Percentiles rank a stretch among this genome's conserved stretches.
These are phyloP conservation scores for Sphaceloma murrayae DNA, from an alignment of 2,329 filamentous ascomycete species.

Conservation along the genomic window DNA sequence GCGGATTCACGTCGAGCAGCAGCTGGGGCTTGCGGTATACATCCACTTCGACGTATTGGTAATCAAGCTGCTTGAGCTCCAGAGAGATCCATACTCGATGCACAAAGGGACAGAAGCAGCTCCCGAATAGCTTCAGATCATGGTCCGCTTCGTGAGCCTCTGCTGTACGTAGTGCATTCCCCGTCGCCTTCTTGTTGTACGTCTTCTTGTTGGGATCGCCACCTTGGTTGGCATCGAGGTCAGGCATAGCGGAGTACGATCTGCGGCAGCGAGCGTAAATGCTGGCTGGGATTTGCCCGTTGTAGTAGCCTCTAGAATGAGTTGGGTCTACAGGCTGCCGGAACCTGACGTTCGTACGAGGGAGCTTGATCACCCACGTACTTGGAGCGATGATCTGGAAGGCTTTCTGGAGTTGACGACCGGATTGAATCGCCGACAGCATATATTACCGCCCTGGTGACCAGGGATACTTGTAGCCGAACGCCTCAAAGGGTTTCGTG, in stretches of 20 bases:
- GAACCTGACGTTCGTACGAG: too few species aligned
- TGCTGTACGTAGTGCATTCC: conserved; percentile 58
- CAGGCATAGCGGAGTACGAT: conserved; percentile 14
- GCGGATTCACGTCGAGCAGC: conserved; percentile 65
- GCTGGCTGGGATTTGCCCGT: too few species aligned
- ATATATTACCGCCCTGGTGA: too few species aligned
- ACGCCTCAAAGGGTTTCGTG: too few species aligned
- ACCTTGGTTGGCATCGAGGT: conserved; percentile 38
- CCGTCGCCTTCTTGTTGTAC: conserved; percentile 62
- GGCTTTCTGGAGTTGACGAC: too few species aligned
- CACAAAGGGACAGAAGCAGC: conserved; percentile 79
- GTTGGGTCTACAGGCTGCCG: too few species aligned
- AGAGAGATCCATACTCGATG: conserved; percentile 85
- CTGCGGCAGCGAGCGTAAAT: too few species aligned
- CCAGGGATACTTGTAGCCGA: too few species aligned
- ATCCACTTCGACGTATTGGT: conserved; percentile 81
- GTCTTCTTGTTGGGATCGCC: conserved; percentile 51
- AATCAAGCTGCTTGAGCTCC: conserved; percentile 65
- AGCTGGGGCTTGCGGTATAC: conserved; percentile 64
- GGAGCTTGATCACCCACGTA: too few species aligned
- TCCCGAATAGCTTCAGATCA: conserved; percentile 68
- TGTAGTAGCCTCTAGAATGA: too few species aligned
- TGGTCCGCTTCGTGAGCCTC: conserved; percentile 60
- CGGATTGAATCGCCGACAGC: too few species aligned
- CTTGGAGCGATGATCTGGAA: too few species aligned